A percentile compares a stretch with the other conserved stretches of the same genome.
Conservation (phyloP, 2,329 filamentous ascomycete genomes). For the Fusarium citri region DNA sequence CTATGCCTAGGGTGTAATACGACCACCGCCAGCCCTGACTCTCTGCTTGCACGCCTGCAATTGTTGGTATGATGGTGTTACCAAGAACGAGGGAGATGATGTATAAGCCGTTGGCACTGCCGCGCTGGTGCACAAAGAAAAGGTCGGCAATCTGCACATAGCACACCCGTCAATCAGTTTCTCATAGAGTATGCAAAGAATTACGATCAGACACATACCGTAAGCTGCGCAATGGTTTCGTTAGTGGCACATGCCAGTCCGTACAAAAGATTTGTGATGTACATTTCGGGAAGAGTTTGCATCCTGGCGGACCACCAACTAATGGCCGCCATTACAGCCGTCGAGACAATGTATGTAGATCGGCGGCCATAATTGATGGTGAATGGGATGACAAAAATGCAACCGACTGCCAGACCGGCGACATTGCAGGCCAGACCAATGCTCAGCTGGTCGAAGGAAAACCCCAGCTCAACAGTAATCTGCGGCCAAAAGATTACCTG, state of each 20-base stretch:
- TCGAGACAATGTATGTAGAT: constrained; percentile 43
- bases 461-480: constrained; percentile 44
- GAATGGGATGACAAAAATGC: constrained; percentile 49
- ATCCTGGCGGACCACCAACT: constrained; percentile 23
- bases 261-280: constrained; percentile 43
- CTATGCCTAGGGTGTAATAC: constrained; percentile 41
- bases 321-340: constrained; percentile 15
- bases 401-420: constrained; percentile 47
- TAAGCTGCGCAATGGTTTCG: constrained; percentile 54
- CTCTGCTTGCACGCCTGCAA: constrained; percentile 42
- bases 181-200: rapidly evolving
- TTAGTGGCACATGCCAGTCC: constrained; percentile 54
- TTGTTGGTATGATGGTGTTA: constrained; percentile 47
- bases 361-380: constrained; percentile 49
- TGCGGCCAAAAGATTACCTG: constrained; percentile 47
- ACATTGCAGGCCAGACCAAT: constrained; percentile 42
- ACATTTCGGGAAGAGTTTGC: constrained; percentile 35
- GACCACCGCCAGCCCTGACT: constrained; percentile 42
- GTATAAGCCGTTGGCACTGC: constrained; percentile 48
- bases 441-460: constrained; percentile 43
- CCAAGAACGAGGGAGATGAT: constrained; percentile 49
- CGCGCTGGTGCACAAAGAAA: constrained; percentile 50
- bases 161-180: neutral
- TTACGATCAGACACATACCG: constrained; percentile 37
- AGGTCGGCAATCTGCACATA: constrained; percentile 46